A percentile compares a stretch with the other conserved stretches of the same genome.
Conservation (phyloP, 2,329 filamentous ascomycete genomes). For the Cyanodermella asteris region DNA sequence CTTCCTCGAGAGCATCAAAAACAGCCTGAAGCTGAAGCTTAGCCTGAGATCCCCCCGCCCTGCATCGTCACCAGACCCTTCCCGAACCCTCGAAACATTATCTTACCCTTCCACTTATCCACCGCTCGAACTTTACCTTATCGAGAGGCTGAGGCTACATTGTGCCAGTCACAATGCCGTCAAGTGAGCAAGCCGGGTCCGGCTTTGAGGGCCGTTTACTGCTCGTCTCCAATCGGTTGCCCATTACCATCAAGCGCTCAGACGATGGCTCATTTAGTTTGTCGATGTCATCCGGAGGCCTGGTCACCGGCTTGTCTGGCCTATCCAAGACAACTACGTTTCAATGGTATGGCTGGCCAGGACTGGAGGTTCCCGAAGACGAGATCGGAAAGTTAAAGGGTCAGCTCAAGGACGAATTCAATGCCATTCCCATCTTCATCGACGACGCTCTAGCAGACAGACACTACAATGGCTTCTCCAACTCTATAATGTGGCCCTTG, state of each 20-base stretch:
- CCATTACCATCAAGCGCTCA: conserved; percentile 86
- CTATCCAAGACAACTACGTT: conserved; percentile 83
- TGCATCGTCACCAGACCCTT: no score
- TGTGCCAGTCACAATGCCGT: no score
- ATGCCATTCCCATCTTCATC: conserved; percentile 78
- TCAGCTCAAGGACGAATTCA: conserved; percentile 67
- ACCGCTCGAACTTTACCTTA: no score
- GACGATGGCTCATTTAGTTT: conserved; percentile 84
- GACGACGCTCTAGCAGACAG: conserved; percentile 81
- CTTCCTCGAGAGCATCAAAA: no score
- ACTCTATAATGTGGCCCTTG: conserved; percentile 94
- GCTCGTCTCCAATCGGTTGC: conserved; percentile 81
- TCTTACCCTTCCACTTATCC: no score
- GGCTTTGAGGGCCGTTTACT: no score
- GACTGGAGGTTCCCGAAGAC: conserved; percentile 68
- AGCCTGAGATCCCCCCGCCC: no score
- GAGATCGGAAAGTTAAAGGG: conserved; percentile 55
- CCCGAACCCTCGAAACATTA: no score
- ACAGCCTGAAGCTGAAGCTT: no score
- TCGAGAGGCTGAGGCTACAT: no score
- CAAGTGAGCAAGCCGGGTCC: no score
- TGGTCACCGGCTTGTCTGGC: conserved; percentile 83
- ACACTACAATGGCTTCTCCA: conserved; percentile 96
- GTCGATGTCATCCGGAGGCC: conserved; percentile 87
- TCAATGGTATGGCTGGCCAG: conserved; percentile 98